Evolutionary conservation across 2,329 filamentous ascomycete species (phyloP), one percentile per base, ranked within the genome.

Genomic region (Aspergillus luchuensis): DNA sequence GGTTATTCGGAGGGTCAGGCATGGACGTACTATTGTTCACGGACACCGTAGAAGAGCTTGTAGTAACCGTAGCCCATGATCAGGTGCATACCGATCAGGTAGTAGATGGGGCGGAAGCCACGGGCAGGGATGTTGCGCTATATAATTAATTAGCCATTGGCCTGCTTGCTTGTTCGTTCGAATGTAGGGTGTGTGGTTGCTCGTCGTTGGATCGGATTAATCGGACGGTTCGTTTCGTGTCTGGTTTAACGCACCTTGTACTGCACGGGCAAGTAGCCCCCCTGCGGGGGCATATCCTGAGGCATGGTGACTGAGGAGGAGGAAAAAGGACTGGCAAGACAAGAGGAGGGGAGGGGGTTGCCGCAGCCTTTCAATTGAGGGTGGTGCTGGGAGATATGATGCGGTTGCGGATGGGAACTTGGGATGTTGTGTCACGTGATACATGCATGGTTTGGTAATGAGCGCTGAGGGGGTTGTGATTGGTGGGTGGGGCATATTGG

Each of bases 211-310:
- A 15, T 11, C 25, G 45, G 41, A 47, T 21, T 5, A 25, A 17
- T 38, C n/a, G 8, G 25, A 11, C 19, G 15, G 15, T 30, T 13
- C 5, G 10, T 36, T 36, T 36, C 30, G 8, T 13, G 25, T n/a
- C 2, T 17, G 61, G 33, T 17, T 36, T 6, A 48, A 81, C 84
- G 74, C 79, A 93, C 91, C 88, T 96, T 96, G 85, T 97, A 99
- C 82, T 99, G 95, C 68, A 99, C 90, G 79, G 94, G 89, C 79
- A 88, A 90, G 81, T 99, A 99, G 85, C 95, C 95, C 83, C 94
- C 95, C 75, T 81, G 79, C 71, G 95, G 95, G 83, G 95, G 95
- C 87, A 99, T 91, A 85, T 99, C 95, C 86, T 98, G 93, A 83
- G 91, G 89, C 94, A 98, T 97, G 75, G 67, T 88, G 72, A 57